phyloP scores from a whole-genome alignment of 2,329 filamentous ascomycete genomes.

The Ophiostoma populinum region DNA sequence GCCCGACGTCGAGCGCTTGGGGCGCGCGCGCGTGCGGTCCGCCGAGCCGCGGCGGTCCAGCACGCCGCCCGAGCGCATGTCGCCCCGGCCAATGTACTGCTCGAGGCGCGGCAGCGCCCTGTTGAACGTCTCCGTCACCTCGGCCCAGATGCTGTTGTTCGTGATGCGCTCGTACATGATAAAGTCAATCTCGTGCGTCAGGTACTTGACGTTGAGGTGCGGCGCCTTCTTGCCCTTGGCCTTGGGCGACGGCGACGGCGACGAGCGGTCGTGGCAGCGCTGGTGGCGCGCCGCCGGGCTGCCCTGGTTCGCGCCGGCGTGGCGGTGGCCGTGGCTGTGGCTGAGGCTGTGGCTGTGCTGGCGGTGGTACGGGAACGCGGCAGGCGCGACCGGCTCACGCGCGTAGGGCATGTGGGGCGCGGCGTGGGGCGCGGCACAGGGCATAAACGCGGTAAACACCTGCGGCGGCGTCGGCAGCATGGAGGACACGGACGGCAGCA shows the following conservation, averaged over 20 bases:
- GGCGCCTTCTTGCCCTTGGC: too few relatives aligned
- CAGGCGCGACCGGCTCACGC: too few relatives aligned
- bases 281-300: neutral
- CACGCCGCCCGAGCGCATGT: neutral
- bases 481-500: neutral
- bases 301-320: neutral
- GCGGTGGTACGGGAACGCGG: too few relatives aligned
- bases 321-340: constrained; percentile 1
- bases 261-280: neutral
- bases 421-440: too few relatives aligned
- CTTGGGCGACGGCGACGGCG: neutral
- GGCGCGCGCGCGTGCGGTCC: constrained; percentile 11
- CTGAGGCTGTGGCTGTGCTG: neutral
- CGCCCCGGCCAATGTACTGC: constrained; percentile 11
- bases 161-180: constrained; percentile 14
- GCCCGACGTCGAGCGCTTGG: constrained; percentile 12
- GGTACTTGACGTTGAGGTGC: constrained; percentile 14
- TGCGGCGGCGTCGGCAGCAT: constrained; percentile 5
- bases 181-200: constrained; percentile 13
- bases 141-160: constrained; percentile 13
- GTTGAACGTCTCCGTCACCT: constrained; percentile 12
- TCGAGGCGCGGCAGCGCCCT: constrained; percentile 11
- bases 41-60: neutral
- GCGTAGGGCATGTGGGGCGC: too few relatives aligned
- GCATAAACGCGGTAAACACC: constrained; percentile 5